Conservation (phyloP, 768 basidiomycete genomes). For the Fomitopsis pulvina region DNA sequence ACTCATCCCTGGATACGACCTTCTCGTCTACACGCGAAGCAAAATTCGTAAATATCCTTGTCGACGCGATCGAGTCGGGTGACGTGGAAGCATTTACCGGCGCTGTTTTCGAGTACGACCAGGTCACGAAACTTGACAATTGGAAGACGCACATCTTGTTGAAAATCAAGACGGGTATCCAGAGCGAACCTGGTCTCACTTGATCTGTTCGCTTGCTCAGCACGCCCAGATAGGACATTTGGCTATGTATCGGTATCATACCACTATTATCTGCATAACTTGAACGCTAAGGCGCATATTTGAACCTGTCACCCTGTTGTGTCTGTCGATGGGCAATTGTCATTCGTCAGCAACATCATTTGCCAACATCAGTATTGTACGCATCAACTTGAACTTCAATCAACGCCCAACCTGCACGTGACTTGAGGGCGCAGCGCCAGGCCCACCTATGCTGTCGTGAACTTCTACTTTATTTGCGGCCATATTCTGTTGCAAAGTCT, state of each 20-base stretch:
- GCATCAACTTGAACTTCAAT: too few species aligned
- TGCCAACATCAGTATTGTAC: too few species aligned
- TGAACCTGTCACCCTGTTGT: too few species aligned
- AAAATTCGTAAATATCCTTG: slow-evolving; percentile 74
- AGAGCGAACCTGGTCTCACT: slow-evolving; percentile 39
- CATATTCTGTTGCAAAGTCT: too few species aligned
- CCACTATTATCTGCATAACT: neutral
- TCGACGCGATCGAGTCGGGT: slow-evolving; percentile 69
- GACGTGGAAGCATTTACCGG: slow-evolving; percentile 72
- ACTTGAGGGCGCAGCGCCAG: too few species aligned
- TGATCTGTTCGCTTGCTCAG: neutral
- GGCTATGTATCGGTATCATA: neutral
- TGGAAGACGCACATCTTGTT: slow-evolving; percentile 93
- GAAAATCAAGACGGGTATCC: slow-evolving; percentile 80
- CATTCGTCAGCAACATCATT: too few species aligned
- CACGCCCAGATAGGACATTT: neutral
- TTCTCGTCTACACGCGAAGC: slow-evolving; percentile 88
- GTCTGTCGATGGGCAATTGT: too few species aligned
- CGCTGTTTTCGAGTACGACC: slow-evolving; percentile 89
- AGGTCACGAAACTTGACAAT: slow-evolving; percentile 87
- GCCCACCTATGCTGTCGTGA: too few species aligned
- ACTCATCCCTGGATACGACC: slow-evolving; percentile 74
- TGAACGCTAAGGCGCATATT: too few species aligned
- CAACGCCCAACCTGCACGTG: too few species aligned
- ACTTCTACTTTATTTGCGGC: too few species aligned